phyloP scores from a whole-genome alignment of 164 flowering plant species.

The Sextonia rubra region DNA sequence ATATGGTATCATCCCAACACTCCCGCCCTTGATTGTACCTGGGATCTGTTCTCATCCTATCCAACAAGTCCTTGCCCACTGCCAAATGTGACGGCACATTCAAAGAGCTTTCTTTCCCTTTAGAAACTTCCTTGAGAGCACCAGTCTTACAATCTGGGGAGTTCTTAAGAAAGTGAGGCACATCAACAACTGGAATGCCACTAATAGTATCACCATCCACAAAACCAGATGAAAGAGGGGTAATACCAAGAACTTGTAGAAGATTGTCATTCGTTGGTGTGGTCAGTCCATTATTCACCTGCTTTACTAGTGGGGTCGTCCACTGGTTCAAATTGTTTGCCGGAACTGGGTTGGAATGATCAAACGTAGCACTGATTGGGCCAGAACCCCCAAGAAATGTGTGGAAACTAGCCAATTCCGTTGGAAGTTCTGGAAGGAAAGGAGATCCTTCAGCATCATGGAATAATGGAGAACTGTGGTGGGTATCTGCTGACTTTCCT shows the following conservation, averaged over 20 bases:
- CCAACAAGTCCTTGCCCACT: slow-evolving; percentile 31
- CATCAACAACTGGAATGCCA: slow-evolving; percentile 7
- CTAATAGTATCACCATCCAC: slow-evolving; percentile 9
- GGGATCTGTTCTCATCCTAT: slow-evolving; percentile 28
- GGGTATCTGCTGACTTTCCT: slow-evolving; percentile 14
- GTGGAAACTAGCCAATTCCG: slow-evolving; percentile 14
- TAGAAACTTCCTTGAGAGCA: slow-evolving; percentile 13
- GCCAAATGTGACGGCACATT: slow-evolving; percentile 14
- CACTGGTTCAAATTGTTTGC: slow-evolving; percentile 35
- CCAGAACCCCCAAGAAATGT: slow-evolving; percentile 18
- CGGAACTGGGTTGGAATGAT: slow-evolving; percentile 13
- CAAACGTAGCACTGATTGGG: slow-evolving; percentile 13
- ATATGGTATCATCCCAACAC: slow-evolving; percentile 35
- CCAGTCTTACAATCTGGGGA: slow-evolving; percentile 21
- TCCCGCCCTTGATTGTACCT: slow-evolving; percentile 20
- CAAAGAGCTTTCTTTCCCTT: slow-evolving; percentile 19
- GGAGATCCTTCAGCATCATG: slow-evolving; percentile 8
- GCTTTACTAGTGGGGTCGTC: slow-evolving; percentile 30
- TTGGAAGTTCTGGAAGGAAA: slow-evolving; percentile 14
- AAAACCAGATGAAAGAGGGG: slow-evolving; percentile 21
- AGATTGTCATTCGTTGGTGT: slow-evolving; percentile 16
- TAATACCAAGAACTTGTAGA: slow-evolving; percentile 23
- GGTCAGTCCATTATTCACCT: slow-evolving; percentile 13
- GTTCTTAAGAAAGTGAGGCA: slow-evolving; percentile 30
- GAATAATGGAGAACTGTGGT: slow-evolving; percentile 12